A percentile compares a stretch with the other conserved stretches of the same genome.
Evolutionary conservation across 371 early-diverging fungal genomes (phyloP).

Genomic region (Batkoa obscura): DNA sequence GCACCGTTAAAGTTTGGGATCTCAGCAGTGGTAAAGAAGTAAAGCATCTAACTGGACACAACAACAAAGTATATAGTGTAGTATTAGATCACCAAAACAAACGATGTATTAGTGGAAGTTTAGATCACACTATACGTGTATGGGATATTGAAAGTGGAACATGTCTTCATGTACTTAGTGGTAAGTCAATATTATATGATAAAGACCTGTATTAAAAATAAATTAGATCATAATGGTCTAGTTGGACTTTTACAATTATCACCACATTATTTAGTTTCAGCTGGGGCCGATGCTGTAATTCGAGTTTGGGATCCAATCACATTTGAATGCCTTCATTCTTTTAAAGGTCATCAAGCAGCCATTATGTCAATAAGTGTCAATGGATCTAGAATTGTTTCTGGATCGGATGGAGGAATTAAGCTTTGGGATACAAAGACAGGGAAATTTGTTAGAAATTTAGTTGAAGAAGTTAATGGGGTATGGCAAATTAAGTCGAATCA

Average conservation of each 20-base stretch:
- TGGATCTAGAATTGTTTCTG: constrained; percentile 68
- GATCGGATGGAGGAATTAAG: constrained; percentile 83
- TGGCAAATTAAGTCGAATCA: constrained; percentile 88
- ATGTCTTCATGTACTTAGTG: constrained; percentile 50
- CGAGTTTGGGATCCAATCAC: constrained; percentile 79
- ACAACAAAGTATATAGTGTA: constrained; percentile 82
- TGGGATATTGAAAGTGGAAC: constrained; percentile 86
- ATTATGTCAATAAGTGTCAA: constrained; percentile 94
- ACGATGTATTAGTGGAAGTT: constrained; percentile 82
- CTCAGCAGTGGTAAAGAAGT: constrained; percentile 39
- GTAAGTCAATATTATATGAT: constrained; percentile 13
- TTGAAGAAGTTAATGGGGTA: constrained; percentile 51
- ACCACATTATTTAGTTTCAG: constrained; percentile 66
- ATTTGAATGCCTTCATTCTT: constrained; percentile 39
- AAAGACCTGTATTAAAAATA: no score
- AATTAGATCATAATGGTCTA: constrained; percentile 71
- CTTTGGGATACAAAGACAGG: constrained; percentile 84
- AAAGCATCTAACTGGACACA: constrained; percentile 63
- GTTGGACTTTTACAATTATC: constrained; percentile 82
- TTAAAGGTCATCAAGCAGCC: constrained; percentile 55
- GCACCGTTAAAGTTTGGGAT: constrained; percentile 87
- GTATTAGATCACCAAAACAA: constrained; percentile 65
- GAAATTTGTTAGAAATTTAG: constrained; percentile 49
- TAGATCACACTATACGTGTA: constrained; percentile 90
- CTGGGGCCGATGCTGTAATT: constrained; percentile 90